A percentile compares a stretch with the other conserved stretches of the same genome.
phyloP scores from a whole-genome alignment of 495 filamentous ascomycete species.

The Neurospora sp. region DNA sequence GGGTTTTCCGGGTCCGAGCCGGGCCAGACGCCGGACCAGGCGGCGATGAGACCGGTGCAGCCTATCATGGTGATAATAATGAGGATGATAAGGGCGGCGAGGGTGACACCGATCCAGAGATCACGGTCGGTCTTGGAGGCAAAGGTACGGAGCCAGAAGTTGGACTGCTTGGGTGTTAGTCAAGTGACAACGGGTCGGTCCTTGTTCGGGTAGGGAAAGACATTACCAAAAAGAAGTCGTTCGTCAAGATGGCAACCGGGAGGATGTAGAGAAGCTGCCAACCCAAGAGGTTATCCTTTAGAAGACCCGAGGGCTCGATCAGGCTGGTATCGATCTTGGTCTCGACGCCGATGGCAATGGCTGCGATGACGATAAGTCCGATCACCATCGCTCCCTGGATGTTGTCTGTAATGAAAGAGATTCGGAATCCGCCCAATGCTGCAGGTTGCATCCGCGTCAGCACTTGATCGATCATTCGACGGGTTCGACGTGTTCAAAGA shows the following conservation, averaged over 20 bases:
- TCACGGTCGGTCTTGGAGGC: slow-evolving; percentile 66
- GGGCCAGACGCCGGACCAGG: slow-evolving; percentile 58
- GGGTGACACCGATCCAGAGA: slow-evolving; percentile 56
- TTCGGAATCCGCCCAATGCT: slow-evolving; percentile 66
- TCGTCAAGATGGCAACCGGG: slow-evolving; percentile 63
- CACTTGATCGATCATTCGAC: background rate
- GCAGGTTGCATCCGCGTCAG: slow-evolving; percentile 8
- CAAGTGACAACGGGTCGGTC: background rate
- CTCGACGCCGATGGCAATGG: slow-evolving; percentile 61
- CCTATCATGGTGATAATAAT: slow-evolving; percentile 58
- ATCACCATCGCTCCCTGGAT: slow-evolving; percentile 67
- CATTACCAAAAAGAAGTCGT: slow-evolving; percentile 58
- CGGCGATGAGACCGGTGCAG: slow-evolving; percentile 57
- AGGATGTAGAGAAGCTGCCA: slow-evolving; percentile 74
- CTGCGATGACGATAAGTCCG: slow-evolving; percentile 54
- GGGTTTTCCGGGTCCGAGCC: slow-evolving; percentile 38
- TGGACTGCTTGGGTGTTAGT: slow-evolving; percentile 27
- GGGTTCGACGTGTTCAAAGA: background rate
- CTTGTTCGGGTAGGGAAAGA: background rate
- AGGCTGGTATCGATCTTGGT: slow-evolving; percentile 56
- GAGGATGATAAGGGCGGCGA: slow-evolving; percentile 51
- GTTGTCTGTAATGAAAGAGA: slow-evolving; percentile 71
- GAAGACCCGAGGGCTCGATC: slow-evolving; percentile 50
- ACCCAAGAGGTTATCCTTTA: slow-evolving; percentile 51
- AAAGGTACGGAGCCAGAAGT: slow-evolving; percentile 76